These are phyloP conservation scores for Colletotrichum zoysiae DNA, from an alignment of 2,329 filamentous ascomycete species.

Conservation along the genomic window DNA sequence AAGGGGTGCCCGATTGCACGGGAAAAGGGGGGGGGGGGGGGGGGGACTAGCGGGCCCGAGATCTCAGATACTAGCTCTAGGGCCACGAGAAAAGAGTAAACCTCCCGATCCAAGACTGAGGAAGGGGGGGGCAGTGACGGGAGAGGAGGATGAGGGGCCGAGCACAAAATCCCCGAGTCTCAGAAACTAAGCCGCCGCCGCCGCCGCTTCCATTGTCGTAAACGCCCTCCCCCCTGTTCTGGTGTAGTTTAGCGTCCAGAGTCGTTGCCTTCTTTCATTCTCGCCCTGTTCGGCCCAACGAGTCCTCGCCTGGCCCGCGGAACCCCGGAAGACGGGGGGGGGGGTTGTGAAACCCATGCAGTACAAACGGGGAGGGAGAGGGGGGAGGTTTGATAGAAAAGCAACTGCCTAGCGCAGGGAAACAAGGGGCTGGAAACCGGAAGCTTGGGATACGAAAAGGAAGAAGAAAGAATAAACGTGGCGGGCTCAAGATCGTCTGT, in stretches of 20 bases:
- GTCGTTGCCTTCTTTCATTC: not conserved
- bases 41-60: not conserved
- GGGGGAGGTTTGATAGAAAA: not conserved
- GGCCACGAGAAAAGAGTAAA: not conserved
- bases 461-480: not conserved
- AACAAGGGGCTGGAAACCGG: not conserved
- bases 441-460: not conserved
- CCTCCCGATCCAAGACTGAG: not conserved
- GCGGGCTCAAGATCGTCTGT: not conserved
- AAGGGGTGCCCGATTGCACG: too few relatives aligned
- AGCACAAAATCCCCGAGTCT: not conserved
- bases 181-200: not conserved
- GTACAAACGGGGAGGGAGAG: not conserved
- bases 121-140: not conserved
- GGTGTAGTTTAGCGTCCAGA: not conserved
- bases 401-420: not conserved
- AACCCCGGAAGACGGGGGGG: not conserved
- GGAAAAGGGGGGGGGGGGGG: too few relatives aligned
- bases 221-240: not conserved
- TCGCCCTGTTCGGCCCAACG: not conserved
- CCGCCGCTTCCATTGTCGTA: not conserved
- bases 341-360: not conserved
- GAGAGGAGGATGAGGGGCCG: not conserved
- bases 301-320: not conserved
- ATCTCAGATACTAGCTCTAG: slow-evolving; percentile 6